A percentile compares a stretch with the other conserved stretches of the same genome.
phyloP scores from a whole-genome alignment of 176 grass and related monocot species.

The Carex cristatella region DNA sequence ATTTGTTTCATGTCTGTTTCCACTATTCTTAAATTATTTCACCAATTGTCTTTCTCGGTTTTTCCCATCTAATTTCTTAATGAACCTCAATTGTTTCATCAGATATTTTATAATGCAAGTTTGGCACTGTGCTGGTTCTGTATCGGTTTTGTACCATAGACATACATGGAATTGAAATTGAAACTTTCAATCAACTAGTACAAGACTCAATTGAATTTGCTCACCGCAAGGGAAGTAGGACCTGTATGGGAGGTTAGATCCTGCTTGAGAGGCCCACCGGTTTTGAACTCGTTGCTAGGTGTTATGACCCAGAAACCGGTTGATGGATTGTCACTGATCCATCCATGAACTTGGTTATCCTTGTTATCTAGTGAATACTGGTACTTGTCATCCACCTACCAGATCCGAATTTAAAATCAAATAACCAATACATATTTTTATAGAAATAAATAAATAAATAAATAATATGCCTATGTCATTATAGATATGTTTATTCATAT shows the following conservation, averaged over 20 bases:
- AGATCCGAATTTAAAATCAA: neutral
- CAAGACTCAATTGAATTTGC: neutral
- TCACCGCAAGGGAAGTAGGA: conserved; percentile 50
- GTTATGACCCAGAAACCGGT: conserved; percentile 80
- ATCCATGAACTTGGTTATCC: conserved; percentile 56
- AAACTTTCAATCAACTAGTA: neutral
- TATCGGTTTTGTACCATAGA: neutral
- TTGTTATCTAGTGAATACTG: conserved; percentile 49
- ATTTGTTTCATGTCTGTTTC: neutral
- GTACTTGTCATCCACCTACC: conserved; percentile 94
- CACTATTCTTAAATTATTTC: neutral
- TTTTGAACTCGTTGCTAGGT: conserved; percentile 67
- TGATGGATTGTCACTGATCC: conserved; percentile 36
- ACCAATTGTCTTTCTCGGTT: too few species aligned
- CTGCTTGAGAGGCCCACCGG: conserved; percentile 49
- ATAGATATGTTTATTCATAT: neutral
- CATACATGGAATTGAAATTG: neutral
- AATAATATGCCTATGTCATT: neutral
- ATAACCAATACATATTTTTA: neutral
- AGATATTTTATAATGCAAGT: neutral
- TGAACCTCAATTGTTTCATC: neutral
- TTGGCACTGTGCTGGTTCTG: neutral
- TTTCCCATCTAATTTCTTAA: too few species aligned
- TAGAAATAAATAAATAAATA: neutral
- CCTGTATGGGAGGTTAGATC: conserved; percentile 85